A percentile compares a stretch with the other conserved stretches of the same genome.
Evolutionary conservation across 345 rosid species (phyloP).

Genomic region (Pistacia integerrima): DNA sequence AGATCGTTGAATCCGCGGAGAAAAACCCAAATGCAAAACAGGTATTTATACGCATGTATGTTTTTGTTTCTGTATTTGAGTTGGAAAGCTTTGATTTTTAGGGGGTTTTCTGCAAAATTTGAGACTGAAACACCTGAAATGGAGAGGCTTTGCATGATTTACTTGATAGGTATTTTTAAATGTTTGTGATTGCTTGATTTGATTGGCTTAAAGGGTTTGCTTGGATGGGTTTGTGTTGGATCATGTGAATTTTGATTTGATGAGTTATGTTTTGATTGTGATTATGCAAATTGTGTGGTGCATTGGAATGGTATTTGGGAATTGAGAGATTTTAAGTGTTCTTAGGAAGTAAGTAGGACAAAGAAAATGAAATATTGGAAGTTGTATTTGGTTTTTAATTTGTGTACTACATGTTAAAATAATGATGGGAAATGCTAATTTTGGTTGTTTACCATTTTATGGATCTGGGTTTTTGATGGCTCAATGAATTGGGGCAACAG

Average conservation of each 20-base stretch:
- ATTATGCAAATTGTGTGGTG: not conserved
- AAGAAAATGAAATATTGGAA: too few relatives aligned
- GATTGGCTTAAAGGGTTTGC: constrained; percentile 1
- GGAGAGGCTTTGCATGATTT: constrained; percentile 9
- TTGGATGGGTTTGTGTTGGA: constrained; percentile 13
- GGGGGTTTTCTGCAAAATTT: not conserved
- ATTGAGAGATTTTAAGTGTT: not conserved
- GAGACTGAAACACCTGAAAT: not conserved
- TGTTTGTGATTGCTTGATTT: not conserved
- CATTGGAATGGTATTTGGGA: not conserved
- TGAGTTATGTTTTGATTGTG: not conserved
- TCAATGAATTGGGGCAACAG: constrained; percentile 36
- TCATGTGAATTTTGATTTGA: constrained; percentile 19
- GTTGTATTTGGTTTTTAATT: not conserved
- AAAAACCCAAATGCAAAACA: constrained; percentile 30
- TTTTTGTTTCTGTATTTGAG: not conserved
- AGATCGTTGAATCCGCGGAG: constrained; percentile 28
- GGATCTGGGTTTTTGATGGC: constrained; percentile 21
- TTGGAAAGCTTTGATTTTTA: not conserved
- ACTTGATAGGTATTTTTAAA: constrained; percentile 8
- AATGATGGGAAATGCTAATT: not conserved
- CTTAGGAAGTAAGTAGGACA: not conserved
- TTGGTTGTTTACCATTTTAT: not conserved
- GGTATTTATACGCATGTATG: constrained; percentile 19
- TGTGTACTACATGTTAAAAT: not conserved